These are phyloP conservation scores for Candida railenensis DNA, from an alignment of 805 yeast genomes.

Conservation along the genomic window DNA sequence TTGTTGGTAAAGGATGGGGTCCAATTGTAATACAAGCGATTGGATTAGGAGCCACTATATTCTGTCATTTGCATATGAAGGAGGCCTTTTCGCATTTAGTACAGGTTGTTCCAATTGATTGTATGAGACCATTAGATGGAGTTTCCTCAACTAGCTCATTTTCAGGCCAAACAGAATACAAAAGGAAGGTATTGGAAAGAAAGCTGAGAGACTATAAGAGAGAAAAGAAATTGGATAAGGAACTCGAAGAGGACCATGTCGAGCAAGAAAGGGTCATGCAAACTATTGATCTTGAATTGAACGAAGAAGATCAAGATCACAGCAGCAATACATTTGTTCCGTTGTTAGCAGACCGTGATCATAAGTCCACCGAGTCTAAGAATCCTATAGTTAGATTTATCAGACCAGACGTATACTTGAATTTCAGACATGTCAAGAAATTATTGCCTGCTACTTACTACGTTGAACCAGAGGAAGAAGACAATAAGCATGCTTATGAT, in stretches of 20 bases:
- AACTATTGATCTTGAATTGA: conserved; percentile 8
- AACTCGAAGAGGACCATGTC: conserved; percentile 16
- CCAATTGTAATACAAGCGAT: conserved; percentile 78
- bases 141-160: conserved; percentile 60
- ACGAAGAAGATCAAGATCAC: background rate
- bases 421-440: conserved; percentile 33
- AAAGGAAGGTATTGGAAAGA: conserved; percentile 26
- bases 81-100: conserved; percentile 65
- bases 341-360: conserved; percentile 67
- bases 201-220: conserved; percentile 9
- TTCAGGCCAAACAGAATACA: conserved; percentile 32
- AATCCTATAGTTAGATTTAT: conserved; percentile 49
- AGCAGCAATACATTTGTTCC: conserved; percentile 36
- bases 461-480: conserved; percentile 39
- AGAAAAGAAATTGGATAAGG: conserved; percentile 8
- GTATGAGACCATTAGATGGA: conserved; percentile 79
- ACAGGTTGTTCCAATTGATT: conserved; percentile 61
- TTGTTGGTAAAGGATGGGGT: conserved; percentile 94
- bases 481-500: conserved; percentile 65
- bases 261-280: conserved; percentile 19
- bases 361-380: conserved; percentile 30
- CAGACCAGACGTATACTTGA: conserved; percentile 62
- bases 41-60: conserved; percentile 61
- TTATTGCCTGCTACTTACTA: conserved; percentile 36
- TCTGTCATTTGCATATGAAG: conserved; percentile 64